These are phyloP conservation scores for Zopfia rhizophila DNA, from an alignment of 2,329 filamentous ascomycete species.

Conservation along the genomic window DNA sequence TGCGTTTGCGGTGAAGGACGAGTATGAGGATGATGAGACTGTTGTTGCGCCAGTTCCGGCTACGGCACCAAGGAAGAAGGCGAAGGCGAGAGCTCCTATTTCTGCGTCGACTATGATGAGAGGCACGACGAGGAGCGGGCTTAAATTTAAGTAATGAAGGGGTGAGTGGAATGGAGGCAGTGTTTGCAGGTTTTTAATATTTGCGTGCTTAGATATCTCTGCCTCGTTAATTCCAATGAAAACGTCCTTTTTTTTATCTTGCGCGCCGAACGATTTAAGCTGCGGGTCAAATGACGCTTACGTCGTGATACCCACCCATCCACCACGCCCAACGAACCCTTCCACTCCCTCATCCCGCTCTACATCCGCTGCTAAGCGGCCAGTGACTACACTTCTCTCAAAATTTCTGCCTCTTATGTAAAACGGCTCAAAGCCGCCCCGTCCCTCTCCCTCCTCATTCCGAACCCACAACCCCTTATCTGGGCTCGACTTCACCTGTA, in stretches of 20 bases:
- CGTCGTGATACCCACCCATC: slow-evolving; percentile 73
- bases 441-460: slow-evolving; percentile 1
- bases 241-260: no score
- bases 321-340: slow-evolving; percentile 67
- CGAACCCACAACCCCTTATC: slow-evolving; percentile 21
- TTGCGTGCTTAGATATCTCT: no score
- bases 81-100: no score
- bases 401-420: slow-evolving; percentile 68
- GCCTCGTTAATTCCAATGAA: no score
- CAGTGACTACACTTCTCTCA: slow-evolving; percentile 75
- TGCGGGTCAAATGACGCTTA: no score
- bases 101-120: background rate
- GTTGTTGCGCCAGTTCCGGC: slow-evolving; percentile 4
- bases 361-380: slow-evolving; percentile 67
- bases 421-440: slow-evolving; percentile 65
- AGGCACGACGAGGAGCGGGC: slow-evolving; percentile 14
- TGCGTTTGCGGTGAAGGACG: background rate
- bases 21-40: no score
- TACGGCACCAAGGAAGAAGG: background rate
- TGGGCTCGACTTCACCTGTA: slow-evolving; percentile 41
- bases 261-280: no score
- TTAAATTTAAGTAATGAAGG: slow-evolving; percentile 9
- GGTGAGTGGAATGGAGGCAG: no score
- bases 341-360: slow-evolving; percentile 69
- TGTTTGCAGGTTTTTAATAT: no score